Evolutionary conservation across 257 asterid genomes (phyloP).

Genomic region (Ballota nigra): DNA sequence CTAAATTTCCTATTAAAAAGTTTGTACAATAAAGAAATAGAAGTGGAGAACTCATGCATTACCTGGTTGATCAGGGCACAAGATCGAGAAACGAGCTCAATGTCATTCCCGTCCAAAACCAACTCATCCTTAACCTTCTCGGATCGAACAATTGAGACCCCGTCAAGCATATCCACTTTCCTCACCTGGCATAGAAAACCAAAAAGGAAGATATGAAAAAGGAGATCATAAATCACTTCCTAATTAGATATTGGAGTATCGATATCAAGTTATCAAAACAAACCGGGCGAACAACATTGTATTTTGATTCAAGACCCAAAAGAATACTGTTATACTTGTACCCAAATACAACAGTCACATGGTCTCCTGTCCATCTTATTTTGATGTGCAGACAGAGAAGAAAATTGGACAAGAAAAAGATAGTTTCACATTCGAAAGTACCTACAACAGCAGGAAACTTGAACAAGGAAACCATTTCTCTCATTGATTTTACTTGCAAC

Average conservation of each 20-base stretch:
- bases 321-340: background rate
- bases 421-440: background rate
- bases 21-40: background rate
- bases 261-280: background rate
- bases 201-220: background rate
- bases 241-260: background rate
- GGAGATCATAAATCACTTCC: background rate
- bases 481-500: background rate
- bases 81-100: conserved; percentile 81
- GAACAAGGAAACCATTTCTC: background rate
- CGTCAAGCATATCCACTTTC: conserved; percentile 86
- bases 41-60: background rate
- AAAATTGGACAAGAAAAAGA: no score
- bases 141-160: conserved; percentile 62
- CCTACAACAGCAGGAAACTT: background rate
- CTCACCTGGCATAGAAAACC: conserved; percentile 45
- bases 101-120: conserved; percentile 73
- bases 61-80: conserved; percentile 80
- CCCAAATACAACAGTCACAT: background rate
- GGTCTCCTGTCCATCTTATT: no score
- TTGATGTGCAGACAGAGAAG: no score
- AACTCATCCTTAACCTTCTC: conserved; percentile 88
- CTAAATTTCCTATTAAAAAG: background rate
- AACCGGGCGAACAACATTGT: background rate
- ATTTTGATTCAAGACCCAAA: background rate